phyloP scores from a whole-genome alignment of 345 rosid genomes.

The Clarkia xantiana region DNA sequence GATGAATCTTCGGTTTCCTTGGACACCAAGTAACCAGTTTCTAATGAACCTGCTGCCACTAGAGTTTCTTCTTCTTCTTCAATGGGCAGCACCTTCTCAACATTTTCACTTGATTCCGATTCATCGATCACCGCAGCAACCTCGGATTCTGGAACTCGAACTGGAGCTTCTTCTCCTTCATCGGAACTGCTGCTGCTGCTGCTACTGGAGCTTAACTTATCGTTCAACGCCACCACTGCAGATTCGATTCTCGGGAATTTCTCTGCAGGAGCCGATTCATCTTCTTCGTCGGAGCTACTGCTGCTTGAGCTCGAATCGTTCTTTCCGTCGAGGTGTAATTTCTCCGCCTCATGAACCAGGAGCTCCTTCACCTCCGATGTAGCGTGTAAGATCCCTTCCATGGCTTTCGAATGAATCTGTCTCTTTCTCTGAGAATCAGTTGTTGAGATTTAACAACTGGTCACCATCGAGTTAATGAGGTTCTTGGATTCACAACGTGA shows the following conservation, averaged over 20 bases:
- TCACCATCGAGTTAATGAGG: neutral
- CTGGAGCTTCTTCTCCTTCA: too few species aligned
- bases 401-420: slow-evolving; percentile 10
- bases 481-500: too few species aligned
- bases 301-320: slow-evolving; percentile 8
- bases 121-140: too few species aligned
- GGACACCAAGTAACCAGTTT: neutral
- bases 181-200: too few species aligned
- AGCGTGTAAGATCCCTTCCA: slow-evolving; percentile 1
- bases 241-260: neutral
- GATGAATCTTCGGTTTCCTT: slow-evolving; percentile 4
- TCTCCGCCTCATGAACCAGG: neutral
- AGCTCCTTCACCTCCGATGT: neutral
- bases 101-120: too few species aligned
- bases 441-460: slow-evolving; percentile 2
- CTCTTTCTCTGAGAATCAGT: too few species aligned
- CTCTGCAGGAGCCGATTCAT: slow-evolving; percentile 5
- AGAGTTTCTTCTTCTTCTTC: slow-evolving; percentile 1
- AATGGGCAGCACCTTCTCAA: neutral
- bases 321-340: neutral
- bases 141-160: too few species aligned
- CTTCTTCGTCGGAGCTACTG: slow-evolving; percentile 16
- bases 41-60: too few species aligned
- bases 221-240: too few species aligned
- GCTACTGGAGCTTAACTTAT: too few species aligned